These are phyloP conservation scores for Ulota crispa DNA, from an alignment of 225 moss, liverwort and hornwort genomes.

Conservation along the genomic window DNA sequence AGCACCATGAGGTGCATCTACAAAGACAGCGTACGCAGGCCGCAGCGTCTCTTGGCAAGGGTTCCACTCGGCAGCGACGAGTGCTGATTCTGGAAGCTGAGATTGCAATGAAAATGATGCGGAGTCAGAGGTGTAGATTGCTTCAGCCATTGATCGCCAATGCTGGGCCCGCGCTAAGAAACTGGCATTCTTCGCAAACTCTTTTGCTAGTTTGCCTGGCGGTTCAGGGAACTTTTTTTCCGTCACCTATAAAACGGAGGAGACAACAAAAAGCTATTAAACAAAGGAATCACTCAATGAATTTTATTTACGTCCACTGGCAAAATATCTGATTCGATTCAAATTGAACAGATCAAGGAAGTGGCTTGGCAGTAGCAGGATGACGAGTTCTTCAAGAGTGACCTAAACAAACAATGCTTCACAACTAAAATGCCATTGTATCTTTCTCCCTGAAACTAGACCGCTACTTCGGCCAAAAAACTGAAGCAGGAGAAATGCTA, in stretches of 20 bases:
- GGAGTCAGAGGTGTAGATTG: conserved; percentile 64
- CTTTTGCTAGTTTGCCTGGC: conserved; percentile 64
- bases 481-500: background rate
- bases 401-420: background rate
- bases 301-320: background rate
- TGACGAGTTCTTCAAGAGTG: background rate
- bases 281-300: background rate
- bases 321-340: background rate
- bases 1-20: conserved; percentile 85
- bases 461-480: background rate
- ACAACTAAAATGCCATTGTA: background rate
- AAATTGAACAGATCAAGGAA: background rate
- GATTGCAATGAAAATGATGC: conserved; percentile 84
- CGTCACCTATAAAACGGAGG: conserved; percentile 51
- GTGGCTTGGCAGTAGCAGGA: background rate
- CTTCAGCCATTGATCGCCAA: conserved; percentile 82
- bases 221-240: conserved; percentile 64
- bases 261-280: background rate
- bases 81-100: conserved; percentile 80
- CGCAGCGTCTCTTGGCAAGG: conserved; percentile 68
- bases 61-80: conserved; percentile 75
- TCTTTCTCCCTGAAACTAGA: background rate
- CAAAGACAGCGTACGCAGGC: conserved; percentile 81
- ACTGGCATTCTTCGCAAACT: conserved; percentile 46
- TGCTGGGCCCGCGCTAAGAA: conserved; percentile 84